A percentile compares a stretch with the other conserved stretches of the same genome.
Evolutionary conservation across 2,329 filamentous ascomycete genomes (phyloP).

Genomic region (Fusarium ramigenum): DNA sequence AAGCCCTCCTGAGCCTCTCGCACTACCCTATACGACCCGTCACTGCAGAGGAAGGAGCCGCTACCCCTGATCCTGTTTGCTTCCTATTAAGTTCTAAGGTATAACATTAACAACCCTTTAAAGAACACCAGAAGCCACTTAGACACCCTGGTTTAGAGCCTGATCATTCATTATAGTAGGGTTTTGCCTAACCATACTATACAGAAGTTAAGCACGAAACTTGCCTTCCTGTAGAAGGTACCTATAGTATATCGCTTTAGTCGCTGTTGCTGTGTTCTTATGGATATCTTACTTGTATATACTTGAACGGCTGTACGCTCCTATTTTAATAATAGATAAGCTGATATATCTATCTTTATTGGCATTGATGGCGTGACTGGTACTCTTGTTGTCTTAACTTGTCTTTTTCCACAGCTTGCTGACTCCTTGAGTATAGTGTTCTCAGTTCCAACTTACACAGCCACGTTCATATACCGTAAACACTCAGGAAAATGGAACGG

Average conservation of each 20-base stretch:
- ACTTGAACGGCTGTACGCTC: background rate
- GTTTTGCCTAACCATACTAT: background rate
- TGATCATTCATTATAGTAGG: background rate
- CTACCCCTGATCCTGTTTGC: no score
- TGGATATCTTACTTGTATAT: background rate
- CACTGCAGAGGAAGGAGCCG: background rate
- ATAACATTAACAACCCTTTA: background rate
- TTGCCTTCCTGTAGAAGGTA: background rate
- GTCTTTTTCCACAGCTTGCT: background rate
- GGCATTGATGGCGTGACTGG: background rate
- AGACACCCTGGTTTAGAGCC: background rate
- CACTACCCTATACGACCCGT: background rate
- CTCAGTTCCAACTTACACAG: background rate
- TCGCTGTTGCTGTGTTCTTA: background rate
- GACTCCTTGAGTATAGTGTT: background rate
- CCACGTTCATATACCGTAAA: no score
- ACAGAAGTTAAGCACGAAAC: background rate
- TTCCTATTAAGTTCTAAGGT: background rate
- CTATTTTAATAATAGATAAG: background rate
- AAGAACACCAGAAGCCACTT: background rate
- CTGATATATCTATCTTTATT: background rate
- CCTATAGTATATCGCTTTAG: background rate
- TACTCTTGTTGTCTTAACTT: background rate
- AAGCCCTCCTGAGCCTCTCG: background rate
- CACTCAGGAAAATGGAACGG: no score